phyloP scores from a whole-genome alignment of 139 green algal genomes.

The Mesotaenium endlicherianum region DNA sequence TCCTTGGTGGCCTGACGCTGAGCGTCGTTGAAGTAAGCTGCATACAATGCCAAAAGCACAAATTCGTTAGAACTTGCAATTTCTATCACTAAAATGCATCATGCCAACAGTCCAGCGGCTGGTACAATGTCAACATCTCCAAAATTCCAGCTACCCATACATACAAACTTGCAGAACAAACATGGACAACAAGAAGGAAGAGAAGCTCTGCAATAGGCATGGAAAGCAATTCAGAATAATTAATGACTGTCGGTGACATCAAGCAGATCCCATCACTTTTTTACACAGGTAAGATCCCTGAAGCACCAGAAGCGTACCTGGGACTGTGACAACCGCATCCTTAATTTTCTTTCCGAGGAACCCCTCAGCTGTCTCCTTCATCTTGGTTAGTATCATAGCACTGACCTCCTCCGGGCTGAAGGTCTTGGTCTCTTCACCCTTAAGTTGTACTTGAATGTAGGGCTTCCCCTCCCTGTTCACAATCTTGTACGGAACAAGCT shows the following conservation, averaged over 20 bases:
- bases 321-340: constrained; percentile 86
- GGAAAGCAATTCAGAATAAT: neutral
- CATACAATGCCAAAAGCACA: too few relatives aligned
- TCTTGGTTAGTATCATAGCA: constrained; percentile 96
- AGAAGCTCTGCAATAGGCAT: neutral
- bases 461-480: constrained; percentile 91
- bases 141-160: too few relatives aligned
- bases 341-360: constrained; percentile 82
- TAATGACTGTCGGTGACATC: neutral
- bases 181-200: neutral
- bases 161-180: neutral
- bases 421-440: constrained; percentile 59
- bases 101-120: neutral
- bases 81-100: too few relatives aligned
- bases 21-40: constrained; percentile 99
- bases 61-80: too few relatives aligned
- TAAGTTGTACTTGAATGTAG: constrained; percentile 74
- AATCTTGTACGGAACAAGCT: constrained; percentile 95
- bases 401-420: constrained; percentile 95
- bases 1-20: constrained; percentile 97
- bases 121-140: too few relatives aligned
- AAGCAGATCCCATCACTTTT: neutral
- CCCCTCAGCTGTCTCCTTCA: constrained; percentile 86
- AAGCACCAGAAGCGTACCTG: constrained; percentile 38
- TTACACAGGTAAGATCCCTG: too few relatives aligned